Conservation (phyloP, 2,329 filamentous ascomycete genomes). For the Colletotrichum filicis region DNA sequence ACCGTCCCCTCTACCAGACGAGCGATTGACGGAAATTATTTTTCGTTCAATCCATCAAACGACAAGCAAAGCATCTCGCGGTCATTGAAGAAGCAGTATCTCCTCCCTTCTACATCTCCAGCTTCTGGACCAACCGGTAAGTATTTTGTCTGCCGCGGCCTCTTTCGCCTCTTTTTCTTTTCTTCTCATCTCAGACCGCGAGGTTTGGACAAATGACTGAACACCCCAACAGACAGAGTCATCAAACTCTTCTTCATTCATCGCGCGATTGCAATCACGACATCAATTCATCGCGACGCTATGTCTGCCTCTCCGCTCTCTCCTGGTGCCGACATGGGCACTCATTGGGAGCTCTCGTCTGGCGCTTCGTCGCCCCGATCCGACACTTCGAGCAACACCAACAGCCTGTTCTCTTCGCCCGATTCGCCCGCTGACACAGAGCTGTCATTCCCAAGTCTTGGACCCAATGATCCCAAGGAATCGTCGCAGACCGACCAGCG, state of each 20-base stretch:
- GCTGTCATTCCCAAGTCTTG: background rate
- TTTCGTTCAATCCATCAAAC: background rate
- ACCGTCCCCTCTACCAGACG: background rate
- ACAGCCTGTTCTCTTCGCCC: conserved; percentile 5
- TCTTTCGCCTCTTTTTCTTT: background rate
- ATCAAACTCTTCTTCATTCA: background rate
- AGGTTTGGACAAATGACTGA: background rate
- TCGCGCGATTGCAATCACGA: background rate
- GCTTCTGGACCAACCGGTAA: background rate
- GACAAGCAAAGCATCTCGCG: background rate
- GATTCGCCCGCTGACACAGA: background rate
- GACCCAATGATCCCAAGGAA: too few relatives aligned
- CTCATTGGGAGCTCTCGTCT: conserved; percentile 10
- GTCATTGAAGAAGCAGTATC: background rate
- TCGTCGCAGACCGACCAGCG: too few relatives aligned
- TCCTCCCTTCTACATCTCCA: background rate
- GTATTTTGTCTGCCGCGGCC: background rate
- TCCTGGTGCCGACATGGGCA: background rate
- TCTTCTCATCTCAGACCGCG: background rate
- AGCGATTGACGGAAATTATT: background rate
- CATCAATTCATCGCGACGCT: background rate
- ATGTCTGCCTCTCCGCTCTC: conserved; percentile 5
- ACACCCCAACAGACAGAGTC: background rate
- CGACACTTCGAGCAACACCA: background rate
- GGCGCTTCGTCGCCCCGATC: conserved; percentile 13